These are phyloP conservation scores for Hamamelis virginiana DNA, from an alignment of 164 flowering plant genomes.

Conservation along the genomic window DNA sequence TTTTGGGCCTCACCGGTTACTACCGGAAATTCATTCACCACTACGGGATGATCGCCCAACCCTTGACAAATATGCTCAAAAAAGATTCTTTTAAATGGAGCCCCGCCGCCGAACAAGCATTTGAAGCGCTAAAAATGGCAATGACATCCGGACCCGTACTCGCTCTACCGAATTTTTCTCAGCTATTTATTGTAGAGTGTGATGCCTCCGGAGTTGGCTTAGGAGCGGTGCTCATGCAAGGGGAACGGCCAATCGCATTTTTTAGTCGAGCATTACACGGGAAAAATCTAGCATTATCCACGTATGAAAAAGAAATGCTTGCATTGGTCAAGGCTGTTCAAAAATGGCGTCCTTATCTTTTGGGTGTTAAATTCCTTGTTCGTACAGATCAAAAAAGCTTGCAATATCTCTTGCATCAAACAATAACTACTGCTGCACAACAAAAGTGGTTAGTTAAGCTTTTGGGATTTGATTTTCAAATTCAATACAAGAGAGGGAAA, in stretches of 20 bases:
- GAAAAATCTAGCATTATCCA: background rate
- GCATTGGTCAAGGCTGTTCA: background rate
- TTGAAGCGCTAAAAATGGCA: background rate
- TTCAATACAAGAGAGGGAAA: slow-evolving; percentile 1
- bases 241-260: background rate
- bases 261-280: background rate
- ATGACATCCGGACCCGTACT: background rate
- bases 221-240: slow-evolving; percentile 1
- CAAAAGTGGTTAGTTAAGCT: slow-evolving; percentile 3
- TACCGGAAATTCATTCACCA: background rate
- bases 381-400: background rate
- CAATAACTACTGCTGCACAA: background rate
- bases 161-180: background rate
- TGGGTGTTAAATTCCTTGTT: background rate
- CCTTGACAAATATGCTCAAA: background rate
- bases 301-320: slow-evolving; percentile 7
- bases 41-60: background rate
- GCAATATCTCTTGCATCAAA: background rate
- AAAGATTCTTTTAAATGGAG: background rate
- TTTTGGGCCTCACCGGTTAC: background rate
- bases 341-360: background rate
- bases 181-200: slow-evolving; percentile 1
- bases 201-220: background rate
- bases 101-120: background rate
- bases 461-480: slow-evolving; percentile 5